These are phyloP conservation scores for Paracoccidioides brasiliensis DNA, from an alignment of 2,329 filamentous ascomycete genomes.

Conservation along the genomic window DNA sequence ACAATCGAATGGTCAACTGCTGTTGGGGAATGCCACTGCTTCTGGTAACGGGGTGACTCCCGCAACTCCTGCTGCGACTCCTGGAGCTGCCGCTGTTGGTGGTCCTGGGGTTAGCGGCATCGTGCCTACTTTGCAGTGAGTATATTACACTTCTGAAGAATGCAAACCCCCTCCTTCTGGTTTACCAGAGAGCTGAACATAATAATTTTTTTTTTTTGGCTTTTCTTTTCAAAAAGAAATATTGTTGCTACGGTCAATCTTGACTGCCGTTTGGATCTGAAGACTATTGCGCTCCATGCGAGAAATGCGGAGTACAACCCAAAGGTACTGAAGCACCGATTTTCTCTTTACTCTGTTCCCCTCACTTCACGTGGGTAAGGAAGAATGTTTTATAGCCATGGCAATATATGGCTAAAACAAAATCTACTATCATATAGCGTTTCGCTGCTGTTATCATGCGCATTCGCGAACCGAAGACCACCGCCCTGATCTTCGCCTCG, in stretches of 20 bases:
- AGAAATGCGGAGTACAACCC: constrained; percentile 98
- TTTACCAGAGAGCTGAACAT: constrained; percentile 39
- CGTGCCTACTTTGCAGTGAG: constrained; percentile 92
- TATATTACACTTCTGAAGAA: constrained; percentile 40
- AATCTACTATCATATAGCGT: constrained; percentile 49
- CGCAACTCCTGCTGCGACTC: constrained; percentile 82
- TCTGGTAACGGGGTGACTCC: constrained; percentile 72
- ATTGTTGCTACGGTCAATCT: constrained; percentile 98
- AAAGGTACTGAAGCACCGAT: constrained; percentile 53
- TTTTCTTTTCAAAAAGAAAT: constrained; percentile 55
- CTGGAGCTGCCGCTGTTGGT: constrained; percentile 52
- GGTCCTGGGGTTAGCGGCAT: constrained; percentile 77
- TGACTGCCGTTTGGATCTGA: constrained; percentile 91
- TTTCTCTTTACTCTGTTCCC: constrained; percentile 2
- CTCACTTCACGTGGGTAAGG: constrained; percentile 1
- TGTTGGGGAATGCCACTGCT: constrained; percentile 41
- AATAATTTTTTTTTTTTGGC: background rate
- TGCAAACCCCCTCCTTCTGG: constrained; percentile 21
- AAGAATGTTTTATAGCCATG: constrained; percentile 17
- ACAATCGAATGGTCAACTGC: constrained; percentile 35
- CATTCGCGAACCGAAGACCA: constrained; percentile 97
- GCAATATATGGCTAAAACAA: constrained; percentile 34
- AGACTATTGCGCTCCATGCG: constrained; percentile 96
- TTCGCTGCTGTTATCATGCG: constrained; percentile 99
- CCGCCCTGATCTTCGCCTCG: constrained; percentile 90